These are phyloP conservation scores for Suillus paluster DNA, from an alignment of 768 basidiomycete genomes.

Conservation along the genomic window DNA sequence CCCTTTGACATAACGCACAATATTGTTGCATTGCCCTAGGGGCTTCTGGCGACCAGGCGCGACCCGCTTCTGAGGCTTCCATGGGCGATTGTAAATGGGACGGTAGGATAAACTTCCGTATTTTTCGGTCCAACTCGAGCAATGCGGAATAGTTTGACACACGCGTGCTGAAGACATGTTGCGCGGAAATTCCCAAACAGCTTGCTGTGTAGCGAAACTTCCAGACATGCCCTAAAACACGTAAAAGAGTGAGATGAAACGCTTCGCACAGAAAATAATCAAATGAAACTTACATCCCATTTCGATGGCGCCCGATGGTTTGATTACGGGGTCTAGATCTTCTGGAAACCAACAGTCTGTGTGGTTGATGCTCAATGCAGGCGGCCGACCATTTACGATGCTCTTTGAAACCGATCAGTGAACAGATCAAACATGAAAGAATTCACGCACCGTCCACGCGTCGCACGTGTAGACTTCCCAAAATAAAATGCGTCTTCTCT, in stretches of 20 bases:
- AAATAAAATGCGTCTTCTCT: slow-evolving; percentile 51
- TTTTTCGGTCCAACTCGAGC: slow-evolving; percentile 52
- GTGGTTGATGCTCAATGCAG: slow-evolving; percentile 48
- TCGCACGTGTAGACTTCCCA: slow-evolving; percentile 60
- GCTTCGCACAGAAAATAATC: not conserved
- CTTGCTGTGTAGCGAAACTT: slow-evolving; percentile 49
- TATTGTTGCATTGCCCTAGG: slow-evolving; percentile 50
- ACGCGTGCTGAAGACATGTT: slow-evolving; percentile 45
- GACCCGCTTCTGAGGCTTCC: slow-evolving; percentile 30
- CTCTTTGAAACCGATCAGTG: slow-evolving; percentile 34
- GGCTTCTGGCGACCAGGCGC: slow-evolving; percentile 46
- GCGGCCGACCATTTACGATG: slow-evolving; percentile 55
- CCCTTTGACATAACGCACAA: slow-evolving; percentile 42
- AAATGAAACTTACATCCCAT: slow-evolving; percentile 44
- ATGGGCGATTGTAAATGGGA: slow-evolving; percentile 46
- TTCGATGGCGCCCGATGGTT: slow-evolving; percentile 40
- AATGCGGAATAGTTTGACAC: slow-evolving; percentile 47
- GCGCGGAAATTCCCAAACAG: slow-evolving; percentile 48
- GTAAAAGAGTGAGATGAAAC: slow-evolving; percentile 19
- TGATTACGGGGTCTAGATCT: slow-evolving; percentile 40
- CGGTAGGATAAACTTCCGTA: slow-evolving; percentile 55
- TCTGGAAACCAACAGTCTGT: slow-evolving; percentile 58
- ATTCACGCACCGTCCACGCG: slow-evolving; percentile 52
- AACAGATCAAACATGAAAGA: slow-evolving; percentile 1
- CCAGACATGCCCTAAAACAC: slow-evolving; percentile 45